phyloP scores from a whole-genome alignment of 1,284 basidiomycete species.

The Xanthoconium separans region DNA sequence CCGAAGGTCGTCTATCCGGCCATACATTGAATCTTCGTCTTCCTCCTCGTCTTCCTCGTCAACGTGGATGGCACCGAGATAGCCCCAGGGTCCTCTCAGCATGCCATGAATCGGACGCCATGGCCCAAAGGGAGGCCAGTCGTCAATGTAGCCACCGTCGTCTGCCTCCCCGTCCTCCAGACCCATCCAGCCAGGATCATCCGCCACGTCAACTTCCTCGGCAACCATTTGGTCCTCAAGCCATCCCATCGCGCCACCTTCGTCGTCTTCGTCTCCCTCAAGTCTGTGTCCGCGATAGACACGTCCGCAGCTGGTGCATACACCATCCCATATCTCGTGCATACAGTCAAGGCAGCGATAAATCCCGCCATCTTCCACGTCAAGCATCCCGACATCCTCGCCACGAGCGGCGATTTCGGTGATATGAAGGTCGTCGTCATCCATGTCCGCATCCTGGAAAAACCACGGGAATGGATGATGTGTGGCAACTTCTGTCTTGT shows the following conservation, averaged over 20 bases:
- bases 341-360: slow-evolving; percentile 72
- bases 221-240: slow-evolving; percentile 37
- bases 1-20: slow-evolving; percentile 25
- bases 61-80: slow-evolving; percentile 19
- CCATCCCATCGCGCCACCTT: slow-evolving; percentile 37
- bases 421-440: slow-evolving; percentile 17
- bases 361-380: slow-evolving; percentile 67
- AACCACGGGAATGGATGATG: slow-evolving; percentile 18
- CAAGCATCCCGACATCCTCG: slow-evolving; percentile 56
- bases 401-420: slow-evolving; percentile 21
- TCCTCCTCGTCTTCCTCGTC: slow-evolving; percentile 32
- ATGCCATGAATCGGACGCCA: slow-evolving; percentile 13
- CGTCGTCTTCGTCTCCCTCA: slow-evolving; percentile 37
- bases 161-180: slow-evolving; percentile 38
- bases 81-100: slow-evolving; percentile 17
- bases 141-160: slow-evolving; percentile 26
- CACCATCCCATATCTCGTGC: slow-evolving; percentile 70
- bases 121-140: slow-evolving; percentile 21
- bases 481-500: slow-evolving; percentile 10
- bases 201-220: slow-evolving; percentile 30
- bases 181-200: slow-evolving; percentile 38
- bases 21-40: slow-evolving; percentile 21
- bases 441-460: slow-evolving; percentile 14
- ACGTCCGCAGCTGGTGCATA: slow-evolving; percentile 59
- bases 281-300: slow-evolving; percentile 52